phyloP scores from a whole-genome alignment of 2,329 filamentous ascomycete species.

The Ophiostoma tasmaniense region DNA sequence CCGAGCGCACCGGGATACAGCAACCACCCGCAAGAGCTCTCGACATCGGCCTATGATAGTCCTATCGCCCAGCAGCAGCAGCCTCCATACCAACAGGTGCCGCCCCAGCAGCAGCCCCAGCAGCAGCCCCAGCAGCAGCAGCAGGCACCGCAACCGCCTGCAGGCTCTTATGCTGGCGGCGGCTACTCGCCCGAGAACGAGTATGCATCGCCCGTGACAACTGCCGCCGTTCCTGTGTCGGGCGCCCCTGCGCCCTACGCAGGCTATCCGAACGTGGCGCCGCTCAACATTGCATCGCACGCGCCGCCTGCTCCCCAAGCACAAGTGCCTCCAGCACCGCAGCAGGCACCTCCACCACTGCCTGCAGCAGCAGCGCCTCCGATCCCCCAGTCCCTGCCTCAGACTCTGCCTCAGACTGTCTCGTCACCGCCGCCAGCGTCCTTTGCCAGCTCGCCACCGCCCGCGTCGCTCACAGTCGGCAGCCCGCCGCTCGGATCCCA shows the following conservation, averaged over 20 bases:
- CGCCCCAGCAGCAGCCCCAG: constrained; percentile 29
- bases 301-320: not conserved
- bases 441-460: not conserved
- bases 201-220: constrained; percentile 30
- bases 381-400: not conserved
- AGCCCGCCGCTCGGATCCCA: constrained; percentile 29
- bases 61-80: constrained; percentile 41
- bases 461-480: not conserved
- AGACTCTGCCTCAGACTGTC: constrained; percentile 18
- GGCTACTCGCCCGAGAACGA: constrained; percentile 24
- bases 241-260: not conserved
- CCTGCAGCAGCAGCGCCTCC: constrained; percentile 18
- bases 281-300: not conserved
- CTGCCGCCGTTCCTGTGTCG: constrained; percentile 23
- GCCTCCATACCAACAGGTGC: constrained; percentile 37
- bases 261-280: not conserved
- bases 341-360: constrained; percentile 14
- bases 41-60: constrained; percentile 69
- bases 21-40: constrained; percentile 67
- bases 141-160: constrained; percentile 35
- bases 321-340: constrained; percentile 28
- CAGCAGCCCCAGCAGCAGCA: constrained; percentile 29
- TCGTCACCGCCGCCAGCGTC: constrained; percentile 29
- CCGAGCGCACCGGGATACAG: constrained; percentile 50
- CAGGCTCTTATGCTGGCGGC: constrained; percentile 24